Conservation (phyloP, 305 asterid genomes). For the Striga hermonthica region DNA sequence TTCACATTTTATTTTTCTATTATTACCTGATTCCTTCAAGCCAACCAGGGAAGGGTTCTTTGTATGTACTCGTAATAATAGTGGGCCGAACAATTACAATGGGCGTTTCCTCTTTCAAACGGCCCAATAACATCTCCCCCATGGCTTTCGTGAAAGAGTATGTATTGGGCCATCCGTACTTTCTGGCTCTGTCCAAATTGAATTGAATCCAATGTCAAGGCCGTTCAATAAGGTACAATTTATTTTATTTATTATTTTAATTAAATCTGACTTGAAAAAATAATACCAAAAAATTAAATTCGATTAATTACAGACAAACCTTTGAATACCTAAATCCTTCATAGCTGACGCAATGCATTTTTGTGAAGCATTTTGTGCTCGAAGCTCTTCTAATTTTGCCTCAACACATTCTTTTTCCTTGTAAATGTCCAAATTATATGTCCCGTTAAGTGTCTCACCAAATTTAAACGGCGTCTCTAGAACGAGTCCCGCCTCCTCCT, state of each 20-base stretch:
- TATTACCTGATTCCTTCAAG: slow-evolving; percentile 31
- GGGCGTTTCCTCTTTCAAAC: slow-evolving; percentile 33
- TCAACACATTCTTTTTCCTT: slow-evolving; percentile 36
- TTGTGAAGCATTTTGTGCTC: slow-evolving; percentile 24
- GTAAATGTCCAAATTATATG: slow-evolving; percentile 39
- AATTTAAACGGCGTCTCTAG: slow-evolving; percentile 39
- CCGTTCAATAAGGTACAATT: too few species aligned
- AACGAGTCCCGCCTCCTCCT: slow-evolving; percentile 43
- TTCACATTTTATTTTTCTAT: too few species aligned
- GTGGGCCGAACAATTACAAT: slow-evolving; percentile 59
- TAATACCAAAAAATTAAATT: too few species aligned
- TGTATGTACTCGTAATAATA: slow-evolving; percentile 50
- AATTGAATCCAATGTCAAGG: not conserved
- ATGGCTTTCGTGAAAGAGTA: slow-evolving; percentile 71
- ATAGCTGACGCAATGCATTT: slow-evolving; percentile 32
- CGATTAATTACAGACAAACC: slow-evolving; percentile 29
- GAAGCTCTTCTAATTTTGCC: slow-evolving; percentile 31
- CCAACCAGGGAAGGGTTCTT: slow-evolving; percentile 77
- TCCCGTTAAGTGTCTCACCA: slow-evolving; percentile 46
- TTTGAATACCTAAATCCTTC: slow-evolving; percentile 51
- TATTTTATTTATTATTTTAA: not conserved
- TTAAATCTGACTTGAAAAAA: too few species aligned
- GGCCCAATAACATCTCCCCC: slow-evolving; percentile 62
- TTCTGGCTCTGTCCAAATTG: slow-evolving; percentile 44
- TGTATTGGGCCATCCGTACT: slow-evolving; percentile 74